Percentiles rank a stretch among this genome's conserved stretches.
phyloP scores from a whole-genome alignment of 352 stramenopile species.

The Pythium plurisporium region DNA sequence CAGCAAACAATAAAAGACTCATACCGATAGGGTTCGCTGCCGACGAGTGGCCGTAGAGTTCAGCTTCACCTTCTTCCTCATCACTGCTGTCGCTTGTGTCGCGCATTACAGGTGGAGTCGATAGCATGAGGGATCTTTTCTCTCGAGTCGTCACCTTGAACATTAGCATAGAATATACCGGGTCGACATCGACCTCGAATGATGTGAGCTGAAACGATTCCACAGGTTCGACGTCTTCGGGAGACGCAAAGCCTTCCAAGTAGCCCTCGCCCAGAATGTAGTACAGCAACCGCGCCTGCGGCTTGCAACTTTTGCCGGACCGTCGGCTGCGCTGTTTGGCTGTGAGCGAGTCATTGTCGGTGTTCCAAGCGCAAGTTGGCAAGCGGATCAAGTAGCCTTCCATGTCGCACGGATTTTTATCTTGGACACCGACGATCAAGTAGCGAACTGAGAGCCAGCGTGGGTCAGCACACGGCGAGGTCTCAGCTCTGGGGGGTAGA shows the following conservation, averaged over 20 bases:
- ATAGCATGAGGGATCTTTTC: conserved; percentile 2
- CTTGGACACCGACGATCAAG: background rate
- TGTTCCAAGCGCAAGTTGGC: conserved; percentile 25
- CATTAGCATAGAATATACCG: conserved; percentile 58
- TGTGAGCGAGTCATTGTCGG: background rate
- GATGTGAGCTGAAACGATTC: conserved; percentile 61
- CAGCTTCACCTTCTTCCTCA: conserved; percentile 17
- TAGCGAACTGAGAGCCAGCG: background rate
- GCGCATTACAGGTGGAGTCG: background rate
- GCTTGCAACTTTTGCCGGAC: conserved; percentile 24
- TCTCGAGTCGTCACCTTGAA: conserved; percentile 48
- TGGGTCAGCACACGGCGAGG: background rate
- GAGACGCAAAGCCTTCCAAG: conserved; percentile 42
- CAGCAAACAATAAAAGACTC: conserved; percentile 44
- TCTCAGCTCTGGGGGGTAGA: no score
- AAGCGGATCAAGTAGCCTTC: conserved; percentile 72
- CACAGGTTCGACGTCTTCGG: conserved; percentile 32
- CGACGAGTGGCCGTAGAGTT: background rate
- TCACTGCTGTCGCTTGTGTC: conserved; percentile 22
- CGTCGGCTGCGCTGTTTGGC: conserved; percentile 6
- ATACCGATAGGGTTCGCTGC: conserved; percentile 11
- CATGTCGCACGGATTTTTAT: conserved; percentile 26
- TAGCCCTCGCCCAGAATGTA: conserved; percentile 65
- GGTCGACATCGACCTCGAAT: conserved; percentile 53
- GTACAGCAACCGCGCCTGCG: conserved; percentile 42